Base-by-base conservation (phyloP, 805 yeast genomes). In the Pichia sporocuriosa region DNA sequence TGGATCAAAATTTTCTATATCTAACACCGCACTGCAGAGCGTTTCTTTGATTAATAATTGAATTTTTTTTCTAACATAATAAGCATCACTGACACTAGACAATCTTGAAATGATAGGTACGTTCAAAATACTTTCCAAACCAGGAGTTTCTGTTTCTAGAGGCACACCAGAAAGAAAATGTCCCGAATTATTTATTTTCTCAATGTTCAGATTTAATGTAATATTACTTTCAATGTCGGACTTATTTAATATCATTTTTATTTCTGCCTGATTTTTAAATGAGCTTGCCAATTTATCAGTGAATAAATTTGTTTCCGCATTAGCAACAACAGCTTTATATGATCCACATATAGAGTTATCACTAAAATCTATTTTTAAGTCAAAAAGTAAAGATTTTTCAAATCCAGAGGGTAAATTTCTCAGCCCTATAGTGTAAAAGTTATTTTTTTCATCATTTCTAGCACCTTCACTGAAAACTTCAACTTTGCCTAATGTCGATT, bases 11-110 rank as follows among this genome's bases (percentile, higher is more conserved):
- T 20, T 20, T 5, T 34, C 27, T 20, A 37, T 28, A 6, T 40
- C 30, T n/a, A 58, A 41, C 4, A 61, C 49, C 6, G 32, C 32
- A 3, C 40, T 23, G n/a, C 45, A 40, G 9, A 65, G 35, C 1
- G 52, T 46, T 6, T 51, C 42, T 10, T 61, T 45, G 4, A 66
- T 50, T 9, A 60, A 34, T 16, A 63, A 37, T 43, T 69, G 72
- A 4, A 66, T 60, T 41, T 65, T 59, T 29, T 66, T 53, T 44
- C 61, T 59, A 1, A 67, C 60, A 43, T 57, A 62, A 1, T 54
- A 39, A 0, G 61, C 59, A 48, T 69, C 68, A 32, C 59, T 60
- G 30, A 59, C 53, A 2, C 61, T 54, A 2, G 71, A 58, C 23
- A 66, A 47, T 13, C 52, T 46, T 8, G 63, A 51, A 17, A 53